Evolutionary conservation across 306 rosid species (phyloP).

Genomic region (Chamaecrista fasciculata): DNA sequence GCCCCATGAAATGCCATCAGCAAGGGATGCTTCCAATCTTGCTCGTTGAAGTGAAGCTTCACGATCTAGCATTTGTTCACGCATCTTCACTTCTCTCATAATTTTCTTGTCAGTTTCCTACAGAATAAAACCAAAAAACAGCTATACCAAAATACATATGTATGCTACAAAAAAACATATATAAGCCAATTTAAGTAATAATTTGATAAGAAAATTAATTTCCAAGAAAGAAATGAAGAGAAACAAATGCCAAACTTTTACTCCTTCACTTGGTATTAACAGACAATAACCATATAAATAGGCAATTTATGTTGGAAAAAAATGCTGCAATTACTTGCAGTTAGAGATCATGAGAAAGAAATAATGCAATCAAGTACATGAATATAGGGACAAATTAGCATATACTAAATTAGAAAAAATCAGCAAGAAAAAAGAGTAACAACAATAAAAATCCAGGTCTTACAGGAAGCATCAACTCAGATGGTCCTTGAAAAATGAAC

Average conservation of each 20-base stretch:
- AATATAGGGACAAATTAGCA: background rate
- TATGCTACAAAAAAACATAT: conserved; percentile 10
- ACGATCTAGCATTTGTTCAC: conserved; percentile 59
- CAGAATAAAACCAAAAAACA: conserved; percentile 18
- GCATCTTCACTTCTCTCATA: conserved; percentile 58
- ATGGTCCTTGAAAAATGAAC: conserved; percentile 91
- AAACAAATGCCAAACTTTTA: no score
- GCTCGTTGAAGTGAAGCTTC: conserved; percentile 97
- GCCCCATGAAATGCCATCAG: conserved; percentile 96
- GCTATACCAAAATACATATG: background rate
- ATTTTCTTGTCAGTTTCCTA: conserved; percentile 68
- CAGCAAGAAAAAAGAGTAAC: background rate
- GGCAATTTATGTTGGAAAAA: background rate
- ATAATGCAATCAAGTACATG: conserved; percentile 7
- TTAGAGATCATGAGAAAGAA: conserved; percentile 14
- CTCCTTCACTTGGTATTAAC: no score
- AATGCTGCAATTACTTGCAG: conserved; percentile 1
- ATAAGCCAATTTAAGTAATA: no score
- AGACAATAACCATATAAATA: background rate
- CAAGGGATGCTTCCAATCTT: conserved; percentile 65
- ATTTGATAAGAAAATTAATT: no score
- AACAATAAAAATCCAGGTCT: conserved; percentile 32
- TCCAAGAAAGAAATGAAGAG: no score
- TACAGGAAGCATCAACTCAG: conserved; percentile 87
- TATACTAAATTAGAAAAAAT: background rate